phyloP scores from a whole-genome alignment of 352 stramenopile genomes.

The Pythium scleroteichum region DNA sequence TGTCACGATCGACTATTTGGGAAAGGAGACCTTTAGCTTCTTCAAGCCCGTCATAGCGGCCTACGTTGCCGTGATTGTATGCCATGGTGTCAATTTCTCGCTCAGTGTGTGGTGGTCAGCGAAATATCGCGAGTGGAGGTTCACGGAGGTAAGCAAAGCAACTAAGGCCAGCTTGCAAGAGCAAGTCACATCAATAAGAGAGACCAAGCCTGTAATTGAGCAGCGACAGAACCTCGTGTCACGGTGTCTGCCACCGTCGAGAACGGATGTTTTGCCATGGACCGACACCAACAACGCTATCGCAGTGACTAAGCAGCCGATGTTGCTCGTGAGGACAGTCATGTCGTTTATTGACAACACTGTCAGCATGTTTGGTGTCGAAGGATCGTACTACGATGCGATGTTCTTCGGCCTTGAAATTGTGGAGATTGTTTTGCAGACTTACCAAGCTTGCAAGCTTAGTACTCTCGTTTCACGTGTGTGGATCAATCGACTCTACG shows the following conservation, averaged over 20 bases:
- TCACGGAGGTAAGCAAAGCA: conserved; percentile 1
- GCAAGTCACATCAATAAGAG: neutral
- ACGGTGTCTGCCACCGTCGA: too few relatives aligned
- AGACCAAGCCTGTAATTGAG: too few relatives aligned
- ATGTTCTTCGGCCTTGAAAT: conserved; percentile 13
- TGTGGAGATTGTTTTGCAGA: conserved; percentile 15
- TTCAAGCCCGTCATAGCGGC: conserved; percentile 15
- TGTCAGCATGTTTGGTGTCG: conserved; percentile 3
- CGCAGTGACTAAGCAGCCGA: neutral
- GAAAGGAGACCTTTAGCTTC: conserved; percentile 3
- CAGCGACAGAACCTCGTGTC: too few relatives aligned
- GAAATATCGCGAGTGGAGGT: conserved; percentile 2
- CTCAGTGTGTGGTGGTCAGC: conserved; percentile 9
- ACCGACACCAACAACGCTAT: too few relatives aligned
- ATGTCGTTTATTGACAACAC: neutral
- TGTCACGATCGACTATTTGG: conserved; percentile 16
- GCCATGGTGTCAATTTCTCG: neutral
- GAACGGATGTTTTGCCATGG: too few relatives aligned
- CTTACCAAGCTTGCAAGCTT: conserved; percentile 18
- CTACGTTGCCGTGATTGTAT: neutral
- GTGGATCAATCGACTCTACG: conserved; percentile 25
- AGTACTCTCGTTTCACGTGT: conserved; percentile 10
- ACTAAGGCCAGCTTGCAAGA: neutral
- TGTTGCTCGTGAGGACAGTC: neutral
- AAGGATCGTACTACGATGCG: conserved; percentile 8